phyloP scores from a whole-genome alignment of 495 filamentous ascomycete genomes.

The Talaromyces trachyspermus region DNA sequence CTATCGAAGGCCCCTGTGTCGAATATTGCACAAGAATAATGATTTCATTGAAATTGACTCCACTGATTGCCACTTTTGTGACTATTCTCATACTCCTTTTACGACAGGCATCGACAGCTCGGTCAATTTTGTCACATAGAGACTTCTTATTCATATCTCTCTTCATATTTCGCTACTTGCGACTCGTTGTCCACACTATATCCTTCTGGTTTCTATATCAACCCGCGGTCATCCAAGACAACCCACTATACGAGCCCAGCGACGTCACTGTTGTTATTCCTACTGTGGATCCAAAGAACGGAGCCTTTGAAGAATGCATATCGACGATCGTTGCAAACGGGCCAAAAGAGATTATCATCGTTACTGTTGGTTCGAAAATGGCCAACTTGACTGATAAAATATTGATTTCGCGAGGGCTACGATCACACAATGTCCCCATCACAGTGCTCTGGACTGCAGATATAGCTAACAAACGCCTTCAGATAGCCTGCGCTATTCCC shows the following conservation, averaged over 20 bases:
- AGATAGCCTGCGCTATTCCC: conserved; percentile 36
- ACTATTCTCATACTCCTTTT: too few species aligned
- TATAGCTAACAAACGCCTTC: conserved; percentile 42
- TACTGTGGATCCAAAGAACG: conserved; percentile 33
- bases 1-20: background rate
- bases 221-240: conserved; percentile 23
- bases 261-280: conserved; percentile 52
- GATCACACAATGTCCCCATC: conserved; percentile 14
- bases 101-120: too few species aligned
- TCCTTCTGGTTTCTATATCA: conserved; percentile 37
- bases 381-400: conserved; percentile 1
- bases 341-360: conserved; percentile 28
- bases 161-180: conserved; percentile 33
- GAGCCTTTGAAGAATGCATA: conserved; percentile 27
- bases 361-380: conserved; percentile 21
- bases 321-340: conserved; percentile 19
- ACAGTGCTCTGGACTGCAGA: conserved; percentile 23
- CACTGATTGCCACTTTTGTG: background rate
- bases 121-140: background rate
- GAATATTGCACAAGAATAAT: too few species aligned
- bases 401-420: conserved; percentile 5
- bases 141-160: conserved; percentile 5
- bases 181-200: conserved; percentile 36
- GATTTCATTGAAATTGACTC: background rate
- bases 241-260: conserved; percentile 26